phyloP scores from a whole-genome alignment of 164 flowering plant species.

The Liquidambar formosana region DNA sequence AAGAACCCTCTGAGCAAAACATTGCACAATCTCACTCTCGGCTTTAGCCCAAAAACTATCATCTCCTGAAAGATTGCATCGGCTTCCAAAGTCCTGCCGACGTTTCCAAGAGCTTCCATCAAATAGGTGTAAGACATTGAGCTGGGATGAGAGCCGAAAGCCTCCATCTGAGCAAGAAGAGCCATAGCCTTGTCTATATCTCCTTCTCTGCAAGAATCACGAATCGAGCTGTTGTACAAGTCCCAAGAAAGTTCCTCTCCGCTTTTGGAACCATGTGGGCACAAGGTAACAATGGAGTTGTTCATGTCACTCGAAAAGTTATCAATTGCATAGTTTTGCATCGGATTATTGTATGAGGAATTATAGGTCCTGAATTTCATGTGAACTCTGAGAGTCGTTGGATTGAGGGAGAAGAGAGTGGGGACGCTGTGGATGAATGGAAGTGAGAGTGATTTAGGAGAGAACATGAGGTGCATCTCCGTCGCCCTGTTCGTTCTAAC shows the following conservation, averaged over 20 bases:
- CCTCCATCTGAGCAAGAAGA: slow-evolving; percentile 58
- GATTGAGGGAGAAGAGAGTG: no score
- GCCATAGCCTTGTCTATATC: slow-evolving; percentile 53
- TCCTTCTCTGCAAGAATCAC: slow-evolving; percentile 41
- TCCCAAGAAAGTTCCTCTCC: slow-evolving; percentile 42
- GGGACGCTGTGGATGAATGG: neutral
- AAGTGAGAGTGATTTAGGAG: neutral
- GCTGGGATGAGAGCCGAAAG: slow-evolving; percentile 48
- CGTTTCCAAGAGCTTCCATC: slow-evolving; percentile 56
- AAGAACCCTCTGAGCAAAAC: slow-evolving; percentile 57
- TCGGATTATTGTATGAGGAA: neutral
- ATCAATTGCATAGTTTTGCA: no score
- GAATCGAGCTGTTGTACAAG: slow-evolving; percentile 41
- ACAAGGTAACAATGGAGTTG: neutral
- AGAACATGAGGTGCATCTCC: neutral
- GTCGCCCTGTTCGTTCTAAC: no score
- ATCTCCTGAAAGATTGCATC: slow-evolving; percentile 71
- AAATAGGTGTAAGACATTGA: slow-evolving; percentile 40
- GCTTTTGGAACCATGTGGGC: slow-evolving; percentile 5
- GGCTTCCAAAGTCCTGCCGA: slow-evolving; percentile 77
- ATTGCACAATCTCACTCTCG: slow-evolving; percentile 40
- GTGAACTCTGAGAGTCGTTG: no score
- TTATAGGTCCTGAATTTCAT: neutral
- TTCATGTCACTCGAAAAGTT: neutral
- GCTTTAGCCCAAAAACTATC: slow-evolving; percentile 38